Conservation (phyloP, 2,329 filamentous ascomycete genomes). For the Cadophora malorum region DNA sequence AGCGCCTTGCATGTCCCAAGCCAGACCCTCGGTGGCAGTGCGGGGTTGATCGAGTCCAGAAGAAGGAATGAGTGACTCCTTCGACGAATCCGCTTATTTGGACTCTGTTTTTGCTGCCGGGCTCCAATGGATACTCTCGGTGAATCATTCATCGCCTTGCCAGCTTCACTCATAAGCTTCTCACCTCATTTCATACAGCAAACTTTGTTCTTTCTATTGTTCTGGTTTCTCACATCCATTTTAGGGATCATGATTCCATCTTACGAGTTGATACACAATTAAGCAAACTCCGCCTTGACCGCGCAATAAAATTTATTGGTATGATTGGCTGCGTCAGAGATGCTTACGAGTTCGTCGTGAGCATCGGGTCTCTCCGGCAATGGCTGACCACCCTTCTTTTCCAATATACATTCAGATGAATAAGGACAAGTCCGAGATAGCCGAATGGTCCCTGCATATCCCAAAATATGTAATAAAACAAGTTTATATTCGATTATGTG, state of each 20-base stretch:
- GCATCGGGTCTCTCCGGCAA: neutral
- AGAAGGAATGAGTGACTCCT: neutral
- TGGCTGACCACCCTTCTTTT: slow-evolving; percentile 9
- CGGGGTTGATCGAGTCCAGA: neutral
- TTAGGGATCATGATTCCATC: neutral
- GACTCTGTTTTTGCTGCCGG: neutral
- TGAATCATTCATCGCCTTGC: neutral
- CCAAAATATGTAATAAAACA: neutral
- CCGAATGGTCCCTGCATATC: slow-evolving; percentile 6
- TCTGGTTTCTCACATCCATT: neutral
- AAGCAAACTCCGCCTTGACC: neutral
- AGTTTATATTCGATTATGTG: slow-evolving; percentile 8
- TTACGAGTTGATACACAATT: neutral
- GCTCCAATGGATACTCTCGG: neutral
- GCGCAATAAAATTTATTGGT: neutral
- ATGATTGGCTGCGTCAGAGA: neutral
- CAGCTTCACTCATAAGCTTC: too few relatives aligned
- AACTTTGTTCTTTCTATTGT: neutral
- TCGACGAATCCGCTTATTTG: neutral
- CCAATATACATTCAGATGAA: neutral
- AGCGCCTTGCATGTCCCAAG: neutral
- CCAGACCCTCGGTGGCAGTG: neutral
- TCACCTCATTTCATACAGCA: neutral
- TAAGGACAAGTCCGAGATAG: slow-evolving; percentile 5
- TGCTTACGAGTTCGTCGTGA: slow-evolving; percentile 8